Evolutionary conservation across 1,284 basidiomycete genomes (phyloP).

Genomic region (Ganoderma resinaceum): DNA sequence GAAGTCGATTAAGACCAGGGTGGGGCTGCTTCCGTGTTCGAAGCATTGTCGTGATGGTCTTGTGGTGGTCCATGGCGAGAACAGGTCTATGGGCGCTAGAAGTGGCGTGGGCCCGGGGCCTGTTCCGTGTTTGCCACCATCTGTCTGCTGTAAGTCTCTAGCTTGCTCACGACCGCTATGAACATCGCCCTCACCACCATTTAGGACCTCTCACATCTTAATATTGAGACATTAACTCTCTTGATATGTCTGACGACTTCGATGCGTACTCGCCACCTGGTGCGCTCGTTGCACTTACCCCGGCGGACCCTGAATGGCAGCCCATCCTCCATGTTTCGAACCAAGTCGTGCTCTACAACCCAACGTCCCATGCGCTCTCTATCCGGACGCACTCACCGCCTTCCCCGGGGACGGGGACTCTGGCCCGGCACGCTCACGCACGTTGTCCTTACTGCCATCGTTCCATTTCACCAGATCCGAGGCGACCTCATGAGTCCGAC

Average conservation of each 20-base stretch:
- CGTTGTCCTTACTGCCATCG: slow-evolving; percentile 79
- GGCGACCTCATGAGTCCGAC: slow-evolving; percentile 8
- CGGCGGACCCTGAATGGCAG: slow-evolving; percentile 58
- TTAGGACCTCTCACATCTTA: background rate
- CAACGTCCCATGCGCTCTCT: slow-evolving; percentile 83
- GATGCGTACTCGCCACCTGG: slow-evolving; percentile 31
- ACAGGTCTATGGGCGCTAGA: background rate
- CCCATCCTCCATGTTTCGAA: slow-evolving; percentile 81
- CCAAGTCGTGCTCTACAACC: slow-evolving; percentile 90
- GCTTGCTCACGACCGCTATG: slow-evolving; percentile 21
- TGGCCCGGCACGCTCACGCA: slow-evolving; percentile 33
- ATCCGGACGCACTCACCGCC: slow-evolving; percentile 54
- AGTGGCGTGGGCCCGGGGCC: background rate
- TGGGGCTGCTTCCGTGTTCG: background rate
- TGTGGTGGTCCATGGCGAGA: background rate
- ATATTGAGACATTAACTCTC: background rate
- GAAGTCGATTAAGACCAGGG: no score
- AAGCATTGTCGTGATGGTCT: no score
- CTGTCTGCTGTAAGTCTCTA: background rate
- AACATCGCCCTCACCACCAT: background rate
- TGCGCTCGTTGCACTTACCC: slow-evolving; percentile 33
- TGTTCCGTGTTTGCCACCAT: background rate
- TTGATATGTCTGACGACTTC: slow-evolving; percentile 30
- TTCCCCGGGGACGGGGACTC: slow-evolving; percentile 12
- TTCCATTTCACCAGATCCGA: slow-evolving; percentile 49